These are phyloP conservation scores for Aurinia saxatilis DNA, from an alignment of 345 rosid genomes.

Conservation along the genomic window DNA sequence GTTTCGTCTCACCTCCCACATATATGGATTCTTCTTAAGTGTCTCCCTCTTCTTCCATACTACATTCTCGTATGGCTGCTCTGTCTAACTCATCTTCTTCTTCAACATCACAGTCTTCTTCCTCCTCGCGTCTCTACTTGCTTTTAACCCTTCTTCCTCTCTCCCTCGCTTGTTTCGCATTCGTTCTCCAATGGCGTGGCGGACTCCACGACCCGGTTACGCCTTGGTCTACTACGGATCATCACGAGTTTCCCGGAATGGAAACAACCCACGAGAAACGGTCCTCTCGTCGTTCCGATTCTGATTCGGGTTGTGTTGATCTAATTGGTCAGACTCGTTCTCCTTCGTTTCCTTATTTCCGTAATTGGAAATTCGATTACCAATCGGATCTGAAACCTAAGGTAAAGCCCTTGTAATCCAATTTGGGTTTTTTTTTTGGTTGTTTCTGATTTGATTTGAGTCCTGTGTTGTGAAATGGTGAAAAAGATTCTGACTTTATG, in stretches of 20 bases:
- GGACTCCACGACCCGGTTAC: constrained; percentile 45
- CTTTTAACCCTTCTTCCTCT: constrained; percentile 55
- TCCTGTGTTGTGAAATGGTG: neutral
- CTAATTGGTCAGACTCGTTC: constrained; percentile 46
- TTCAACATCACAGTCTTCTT: constrained; percentile 12
- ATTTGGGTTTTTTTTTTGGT: neutral
- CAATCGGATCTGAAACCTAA: constrained; percentile 67
- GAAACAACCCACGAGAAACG: constrained; percentile 8
- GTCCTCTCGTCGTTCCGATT: constrained; percentile 9
- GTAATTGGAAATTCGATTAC: constrained; percentile 58
- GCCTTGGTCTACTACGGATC: constrained; percentile 25
- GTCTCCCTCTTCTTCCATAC: neutral
- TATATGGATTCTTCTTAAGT: too few relatives aligned
- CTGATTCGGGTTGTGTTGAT: constrained; percentile 50
- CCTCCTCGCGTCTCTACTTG: constrained; percentile 42
- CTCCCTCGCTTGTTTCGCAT: constrained; percentile 57
- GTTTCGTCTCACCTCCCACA: constrained; percentile 20
- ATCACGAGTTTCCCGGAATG: constrained; percentile 64
- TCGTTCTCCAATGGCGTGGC: constrained; percentile 68
- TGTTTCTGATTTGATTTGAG: neutral
- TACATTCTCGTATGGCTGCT: constrained; percentile 51
- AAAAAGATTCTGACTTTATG: constrained; percentile 7
- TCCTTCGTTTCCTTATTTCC: constrained; percentile 64
- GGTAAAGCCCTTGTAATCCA: constrained; percentile 31
- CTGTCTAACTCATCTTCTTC: constrained; percentile 26